A percentile compares a stretch with the other conserved stretches of the same genome.
phyloP scores from a whole-genome alignment of 2,329 filamentous ascomycete species.

The Verticillium dahliae region DNA sequence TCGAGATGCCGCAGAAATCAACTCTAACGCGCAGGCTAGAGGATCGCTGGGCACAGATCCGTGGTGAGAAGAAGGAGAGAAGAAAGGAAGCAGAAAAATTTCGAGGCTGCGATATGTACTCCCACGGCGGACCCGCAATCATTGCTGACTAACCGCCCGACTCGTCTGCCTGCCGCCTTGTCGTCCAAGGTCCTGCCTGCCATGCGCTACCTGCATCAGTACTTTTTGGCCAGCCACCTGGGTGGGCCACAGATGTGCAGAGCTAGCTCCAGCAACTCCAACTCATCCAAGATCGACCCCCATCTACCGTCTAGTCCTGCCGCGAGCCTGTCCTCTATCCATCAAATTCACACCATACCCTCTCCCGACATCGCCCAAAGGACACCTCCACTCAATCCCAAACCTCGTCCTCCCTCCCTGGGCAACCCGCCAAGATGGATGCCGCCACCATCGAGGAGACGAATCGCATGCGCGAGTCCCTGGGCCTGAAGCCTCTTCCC shows the following conservation, averaged over 20 bases:
- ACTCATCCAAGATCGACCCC: background rate
- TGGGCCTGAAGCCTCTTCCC: slow-evolving; percentile 85
- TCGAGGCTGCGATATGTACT: slow-evolving; percentile 2
- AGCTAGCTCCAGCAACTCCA: background rate
- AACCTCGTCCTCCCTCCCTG: background rate
- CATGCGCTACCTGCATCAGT: background rate
- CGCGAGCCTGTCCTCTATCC: too few species aligned
- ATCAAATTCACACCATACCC: background rate
- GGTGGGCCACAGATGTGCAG: background rate
- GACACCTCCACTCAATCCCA: background rate
- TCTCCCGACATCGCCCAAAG: background rate
- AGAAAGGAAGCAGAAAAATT: slow-evolving; percentile 22
- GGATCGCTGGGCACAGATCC: slow-evolving; percentile 87
- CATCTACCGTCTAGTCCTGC: too few species aligned
- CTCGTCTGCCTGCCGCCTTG: background rate
- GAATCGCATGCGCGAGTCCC: slow-evolving; percentile 81
- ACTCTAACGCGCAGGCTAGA: slow-evolving; percentile 57
- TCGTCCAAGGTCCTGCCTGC: background rate
- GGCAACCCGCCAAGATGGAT: slow-evolving; percentile 38
- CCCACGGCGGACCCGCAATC: background rate
- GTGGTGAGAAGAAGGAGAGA: slow-evolving; percentile 38
- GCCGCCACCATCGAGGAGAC: slow-evolving; percentile 82
- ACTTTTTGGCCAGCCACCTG: background rate
- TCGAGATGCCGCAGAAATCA: slow-evolving; percentile 80
- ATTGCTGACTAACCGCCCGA: background rate